Conservation (phyloP, 768 basidiomycete species). For the Pilatotrama ljubarskyi region DNA sequence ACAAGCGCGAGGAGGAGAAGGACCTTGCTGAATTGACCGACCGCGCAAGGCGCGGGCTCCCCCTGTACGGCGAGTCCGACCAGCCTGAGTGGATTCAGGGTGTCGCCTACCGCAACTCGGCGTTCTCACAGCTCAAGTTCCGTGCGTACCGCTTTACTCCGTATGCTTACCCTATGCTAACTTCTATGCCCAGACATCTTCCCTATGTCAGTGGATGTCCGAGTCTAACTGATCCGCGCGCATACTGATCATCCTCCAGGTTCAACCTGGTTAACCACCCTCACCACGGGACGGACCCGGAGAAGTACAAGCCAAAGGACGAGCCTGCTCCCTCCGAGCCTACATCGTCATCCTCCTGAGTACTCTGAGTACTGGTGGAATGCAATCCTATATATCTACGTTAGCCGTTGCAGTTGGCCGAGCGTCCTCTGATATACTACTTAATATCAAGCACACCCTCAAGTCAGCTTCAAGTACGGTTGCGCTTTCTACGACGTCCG, state of each 20-base stretch:
- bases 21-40: constrained; percentile 80
- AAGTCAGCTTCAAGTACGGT: constrained; percentile 14
- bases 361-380: background rate
- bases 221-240: background rate
- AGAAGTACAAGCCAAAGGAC: constrained; percentile 58
- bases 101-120: constrained; percentile 85
- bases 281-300: constrained; percentile 79
- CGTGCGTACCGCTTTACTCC: constrained; percentile 44
- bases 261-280: constrained; percentile 94
- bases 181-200: constrained; percentile 51
- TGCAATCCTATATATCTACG: background rate
- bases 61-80: constrained; percentile 81
- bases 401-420: background rate
- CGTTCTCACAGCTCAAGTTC: constrained; percentile 92
- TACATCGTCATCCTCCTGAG: constrained; percentile 19
- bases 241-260: constrained; percentile 48
- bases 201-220: constrained; percentile 60
- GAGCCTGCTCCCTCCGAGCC: too few relatives aligned
- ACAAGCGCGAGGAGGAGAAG: constrained; percentile 74
- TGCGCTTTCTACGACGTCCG: constrained; percentile 23
- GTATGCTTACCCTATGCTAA: constrained; percentile 14
- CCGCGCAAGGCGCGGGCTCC: constrained; percentile 73
- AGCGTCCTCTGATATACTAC: background rate
- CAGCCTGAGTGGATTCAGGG: constrained; percentile 86
- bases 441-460: too few relatives aligned